phyloP scores from a whole-genome alignment of 2,329 filamentous ascomycete species.

The Colletotrichum spaethianum region DNA sequence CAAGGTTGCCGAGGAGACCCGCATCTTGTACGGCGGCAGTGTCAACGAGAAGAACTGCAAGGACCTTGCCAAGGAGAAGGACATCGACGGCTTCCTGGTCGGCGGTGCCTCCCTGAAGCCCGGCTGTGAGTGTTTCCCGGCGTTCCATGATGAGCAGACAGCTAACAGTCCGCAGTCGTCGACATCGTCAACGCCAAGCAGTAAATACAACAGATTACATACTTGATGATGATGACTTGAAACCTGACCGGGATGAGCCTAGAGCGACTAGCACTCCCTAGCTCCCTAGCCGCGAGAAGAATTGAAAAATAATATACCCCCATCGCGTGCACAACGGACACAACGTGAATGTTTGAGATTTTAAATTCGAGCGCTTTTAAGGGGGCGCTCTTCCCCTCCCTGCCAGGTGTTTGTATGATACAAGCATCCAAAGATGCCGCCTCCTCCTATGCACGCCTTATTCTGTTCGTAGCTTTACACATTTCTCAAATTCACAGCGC shows the following conservation, averaged over 20 bases:
- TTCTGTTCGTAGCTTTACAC: slow-evolving; percentile 32
- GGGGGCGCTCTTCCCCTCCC: slow-evolving; percentile 28
- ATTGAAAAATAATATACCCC: slow-evolving; percentile 34
- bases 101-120: slow-evolving; percentile 98
- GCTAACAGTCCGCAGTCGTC: slow-evolving; percentile 58
- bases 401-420: slow-evolving; percentile 33
- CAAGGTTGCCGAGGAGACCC: slow-evolving; percentile 84
- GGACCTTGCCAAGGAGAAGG: slow-evolving; percentile 90
- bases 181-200: slow-evolving; percentile 73
- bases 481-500: slow-evolving; percentile 15
- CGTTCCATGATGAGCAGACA: not conserved
- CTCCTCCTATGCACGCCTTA: slow-evolving; percentile 20
- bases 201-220: slow-evolving; percentile 51
- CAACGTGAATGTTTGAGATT: slow-evolving; percentile 15
- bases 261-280: not conserved
- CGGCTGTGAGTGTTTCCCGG: slow-evolving; percentile 75
- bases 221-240: slow-evolving; percentile 39
- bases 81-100: slow-evolving; percentile 98
- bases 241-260: slow-evolving; percentile 12
- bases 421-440: slow-evolving; percentile 24
- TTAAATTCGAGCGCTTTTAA: slow-evolving; percentile 28
- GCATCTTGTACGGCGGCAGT: slow-evolving; percentile 96
- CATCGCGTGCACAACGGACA: not conserved
- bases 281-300: slow-evolving; percentile 17
- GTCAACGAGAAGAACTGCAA: slow-evolving; percentile 99